Conservation (phyloP, 2,329 filamentous ascomycete species). For the Fusarium setosum region DNA sequence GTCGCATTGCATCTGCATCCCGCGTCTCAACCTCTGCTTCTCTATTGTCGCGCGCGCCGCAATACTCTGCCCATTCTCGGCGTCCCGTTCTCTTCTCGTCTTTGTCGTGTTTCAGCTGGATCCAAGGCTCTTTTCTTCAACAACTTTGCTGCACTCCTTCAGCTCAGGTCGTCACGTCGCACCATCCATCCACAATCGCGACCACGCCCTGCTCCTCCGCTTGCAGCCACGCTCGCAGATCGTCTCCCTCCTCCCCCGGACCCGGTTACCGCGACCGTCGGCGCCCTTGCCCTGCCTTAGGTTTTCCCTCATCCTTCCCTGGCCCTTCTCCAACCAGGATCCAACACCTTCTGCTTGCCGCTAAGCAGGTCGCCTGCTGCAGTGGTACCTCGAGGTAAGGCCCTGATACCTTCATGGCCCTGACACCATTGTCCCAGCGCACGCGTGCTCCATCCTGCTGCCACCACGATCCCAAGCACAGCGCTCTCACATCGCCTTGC, state of each 20-base stretch:
- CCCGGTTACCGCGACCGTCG: slow-evolving; percentile 38
- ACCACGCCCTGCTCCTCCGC: slow-evolving; percentile 29
- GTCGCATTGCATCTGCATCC: slow-evolving; percentile 8
- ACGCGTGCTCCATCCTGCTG: slow-evolving; percentile 34
- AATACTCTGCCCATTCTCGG: not conserved
- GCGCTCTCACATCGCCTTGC: slow-evolving; percentile 11
- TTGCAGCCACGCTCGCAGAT: slow-evolving; percentile 42
- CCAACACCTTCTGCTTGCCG: slow-evolving; percentile 35
- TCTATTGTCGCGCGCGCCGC: slow-evolving; percentile 1
- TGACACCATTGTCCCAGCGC: slow-evolving; percentile 41
- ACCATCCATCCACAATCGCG: slow-evolving; percentile 32
- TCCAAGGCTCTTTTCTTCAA: not conserved
- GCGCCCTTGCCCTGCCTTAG: slow-evolving; percentile 30
- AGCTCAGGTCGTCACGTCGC: slow-evolving; percentile 20
- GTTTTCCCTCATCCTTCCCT: slow-evolving; percentile 38
- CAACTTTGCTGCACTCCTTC: not conserved
- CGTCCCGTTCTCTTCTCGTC: not conserved
- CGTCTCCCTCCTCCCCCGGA: slow-evolving; percentile 36
- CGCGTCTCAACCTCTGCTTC: not conserved
- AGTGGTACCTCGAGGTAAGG: slow-evolving; percentile 38
- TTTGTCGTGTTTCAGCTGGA: not conserved
- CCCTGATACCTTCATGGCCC: slow-evolving; percentile 34
- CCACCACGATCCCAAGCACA: slow-evolving; percentile 27
- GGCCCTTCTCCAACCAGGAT: slow-evolving; percentile 39
- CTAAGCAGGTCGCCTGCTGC: slow-evolving; percentile 36